Conservation (phyloP, 2,329 filamentous ascomycete genomes). For the Diaporthe ampelina region DNA sequence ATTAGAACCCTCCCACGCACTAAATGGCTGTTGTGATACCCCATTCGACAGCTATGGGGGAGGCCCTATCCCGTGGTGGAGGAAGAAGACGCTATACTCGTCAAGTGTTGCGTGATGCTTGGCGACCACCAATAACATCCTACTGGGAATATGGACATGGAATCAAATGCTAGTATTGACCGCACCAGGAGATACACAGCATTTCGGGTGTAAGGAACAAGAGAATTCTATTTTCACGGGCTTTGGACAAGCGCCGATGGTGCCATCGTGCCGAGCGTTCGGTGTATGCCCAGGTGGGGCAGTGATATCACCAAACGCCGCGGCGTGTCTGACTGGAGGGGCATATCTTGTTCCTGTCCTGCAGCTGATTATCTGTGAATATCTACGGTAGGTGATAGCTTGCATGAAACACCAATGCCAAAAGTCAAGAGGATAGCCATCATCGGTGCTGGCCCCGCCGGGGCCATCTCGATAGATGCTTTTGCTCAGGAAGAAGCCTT, state of each 20-base stretch:
- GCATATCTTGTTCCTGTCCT: not conserved
- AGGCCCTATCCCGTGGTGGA: constrained; percentile 50
- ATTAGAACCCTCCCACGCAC: not conserved
- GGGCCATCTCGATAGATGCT: constrained; percentile 69
- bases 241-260: constrained; percentile 20
- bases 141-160: not conserved
- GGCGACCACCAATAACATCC: constrained; percentile 14
- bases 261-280: constrained; percentile 10
- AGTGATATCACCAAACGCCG: constrained; percentile 19
- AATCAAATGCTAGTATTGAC: not conserved
- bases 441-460: constrained; percentile 69
- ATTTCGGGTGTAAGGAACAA: constrained; percentile 1
- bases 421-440: constrained; percentile 59
- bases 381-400: too few relatives aligned
- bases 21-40: not conserved
- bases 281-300: constrained; percentile 15
- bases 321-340: constrained; percentile 4
- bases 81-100: constrained; percentile 21
- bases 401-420: constrained; percentile 32
- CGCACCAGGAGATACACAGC: not conserved
- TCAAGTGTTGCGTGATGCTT: constrained; percentile 18
- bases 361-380: not conserved
- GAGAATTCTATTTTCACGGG: not conserved
- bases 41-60: not conserved
- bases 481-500: constrained; percentile 68